phyloP scores from a whole-genome alignment of 1,284 basidiomycete genomes.

The Sporisorium scitamineum region DNA sequence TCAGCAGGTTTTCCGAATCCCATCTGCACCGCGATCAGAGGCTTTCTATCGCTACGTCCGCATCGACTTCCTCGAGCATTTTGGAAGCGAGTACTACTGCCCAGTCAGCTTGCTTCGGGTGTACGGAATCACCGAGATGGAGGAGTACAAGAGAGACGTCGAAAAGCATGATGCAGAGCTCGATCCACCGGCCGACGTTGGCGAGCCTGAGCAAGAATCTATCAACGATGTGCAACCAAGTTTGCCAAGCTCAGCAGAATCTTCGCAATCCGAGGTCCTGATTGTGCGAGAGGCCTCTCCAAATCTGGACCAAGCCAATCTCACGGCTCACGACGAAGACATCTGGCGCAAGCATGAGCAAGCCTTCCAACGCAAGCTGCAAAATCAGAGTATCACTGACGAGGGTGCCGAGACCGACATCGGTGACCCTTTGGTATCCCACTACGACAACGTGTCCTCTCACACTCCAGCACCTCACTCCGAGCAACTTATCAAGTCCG shows the following conservation, averaged over 20 bases:
- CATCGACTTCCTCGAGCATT: conserved; percentile 93
- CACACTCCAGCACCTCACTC: neutral
- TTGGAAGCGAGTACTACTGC: conserved; percentile 95
- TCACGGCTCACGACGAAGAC: conserved; percentile 43
- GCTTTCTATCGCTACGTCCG: conserved; percentile 80
- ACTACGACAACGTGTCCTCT: conserved; percentile 12
- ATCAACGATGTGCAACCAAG: neutral
- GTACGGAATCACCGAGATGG: conserved; percentile 95
- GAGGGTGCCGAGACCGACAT: conserved; percentile 17
- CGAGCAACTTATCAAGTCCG: neutral
- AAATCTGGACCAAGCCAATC: conserved; percentile 7
- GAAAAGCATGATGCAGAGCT: conserved; percentile 76
- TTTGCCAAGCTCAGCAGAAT: conserved; percentile 1
- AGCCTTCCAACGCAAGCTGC: conserved; percentile 40
- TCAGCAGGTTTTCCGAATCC: conserved; percentile 75
- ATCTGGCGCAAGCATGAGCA: conserved; percentile 52
- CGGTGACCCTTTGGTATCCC: neutral
- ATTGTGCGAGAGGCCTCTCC: neutral
- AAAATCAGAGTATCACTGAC: conserved; percentile 25
- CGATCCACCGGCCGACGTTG: conserved; percentile 49
- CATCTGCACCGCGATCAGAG: conserved; percentile 37
- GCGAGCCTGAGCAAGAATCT: neutral
- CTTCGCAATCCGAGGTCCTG: neutral
- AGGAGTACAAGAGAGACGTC: conserved; percentile 81
- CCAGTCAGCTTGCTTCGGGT: conserved; percentile 92